Evolutionary conservation across 2,329 filamentous ascomycete genomes (phyloP), one percentile per base, ranked within the genome.

Genomic region (Trichoderma arundinaceum): DNA sequence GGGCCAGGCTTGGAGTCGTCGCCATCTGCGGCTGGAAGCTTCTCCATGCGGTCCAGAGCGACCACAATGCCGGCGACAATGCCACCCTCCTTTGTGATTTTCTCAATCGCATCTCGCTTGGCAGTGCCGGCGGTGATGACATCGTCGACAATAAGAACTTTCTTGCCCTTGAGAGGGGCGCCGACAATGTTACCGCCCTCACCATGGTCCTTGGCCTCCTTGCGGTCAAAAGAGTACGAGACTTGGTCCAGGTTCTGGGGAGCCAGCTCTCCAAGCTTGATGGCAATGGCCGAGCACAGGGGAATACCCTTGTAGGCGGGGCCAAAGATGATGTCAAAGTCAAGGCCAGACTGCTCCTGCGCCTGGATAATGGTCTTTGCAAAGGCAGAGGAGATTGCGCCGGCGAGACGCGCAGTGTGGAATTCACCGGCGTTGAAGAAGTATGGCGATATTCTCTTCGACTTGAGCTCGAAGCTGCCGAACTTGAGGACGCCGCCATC

Each of bases 301-400:
- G 94, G 92, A 70, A 98, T 97, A 51, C 95, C 95, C 82, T 98
- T 99, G 84, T 98, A 99, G 9, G 95, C 94, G 2, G 95, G 94
- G 15, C 87, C 94, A 78, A 98, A 98, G 74, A 98, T 84, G 72
- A 98, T 86, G 76, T 98, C 94, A 77, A 96, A 90, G 38, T 85
- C 79, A 52, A 86, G 79, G 39, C 78, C 76, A 39, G 74, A 71
- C 39, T 79, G 73, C 51, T 77, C 71, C 71, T 79, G 78, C 19
- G 82, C 80, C 56, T 83, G 77, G 69, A 83, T 79, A 72, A 90
- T 87, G 65, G 87, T 84, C 70, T 84, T 79, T 49, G 94, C 94
- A 78, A 94, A 98, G 66, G 94, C 93, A 46, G 88, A 85, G 60
- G 90, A 87, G 71, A 97, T 91, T 65, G 92, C 88, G 68, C 86